A percentile compares a stretch with the other conserved stretches of the same genome.
Evolutionary conservation across 1,284 basidiomycete genomes (phyloP).

Genomic region (Rhodotorula sp.): DNA sequence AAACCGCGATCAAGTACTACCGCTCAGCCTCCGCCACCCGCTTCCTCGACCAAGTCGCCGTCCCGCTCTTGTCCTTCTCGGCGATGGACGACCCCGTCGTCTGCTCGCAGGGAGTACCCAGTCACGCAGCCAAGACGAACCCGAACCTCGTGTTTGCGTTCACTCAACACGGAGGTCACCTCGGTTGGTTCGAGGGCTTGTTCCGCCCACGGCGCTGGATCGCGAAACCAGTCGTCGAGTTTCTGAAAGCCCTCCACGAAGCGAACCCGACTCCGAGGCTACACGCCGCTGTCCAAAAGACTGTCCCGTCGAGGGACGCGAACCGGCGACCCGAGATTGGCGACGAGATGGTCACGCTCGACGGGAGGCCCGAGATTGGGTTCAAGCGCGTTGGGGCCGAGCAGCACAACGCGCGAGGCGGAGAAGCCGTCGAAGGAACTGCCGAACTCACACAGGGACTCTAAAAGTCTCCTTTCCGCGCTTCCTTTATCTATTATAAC

Average conservation of each 20-base stretch:
- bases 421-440: constrained; percentile 10
- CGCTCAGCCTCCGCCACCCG: constrained; percentile 40
- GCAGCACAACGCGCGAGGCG: constrained; percentile 13
- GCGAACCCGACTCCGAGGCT: constrained; percentile 15
- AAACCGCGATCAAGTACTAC: constrained; percentile 79
- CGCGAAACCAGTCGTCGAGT: constrained; percentile 68
- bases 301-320: constrained; percentile 2
- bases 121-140: constrained; percentile 56
- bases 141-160: constrained; percentile 67
- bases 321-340: constrained; percentile 19
- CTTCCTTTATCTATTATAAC: too few relatives aligned
- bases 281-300: constrained; percentile 3
- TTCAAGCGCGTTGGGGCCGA: constrained; percentile 27
- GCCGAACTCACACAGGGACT: constrained; percentile 20
- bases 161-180: constrained; percentile 81
- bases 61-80: constrained; percentile 70
- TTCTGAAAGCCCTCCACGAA: constrained; percentile 37
- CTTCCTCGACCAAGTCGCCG: constrained; percentile 42
- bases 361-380: constrained; percentile 23
- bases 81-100: constrained; percentile 87
- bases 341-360: constrained; percentile 35
- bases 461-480: background rate
- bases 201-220: constrained; percentile 61
- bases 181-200: constrained; percentile 83
- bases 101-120: constrained; percentile 45